phyloP scores from a whole-genome alignment of 352 stramenopile genomes.

The Globisporangium paroecandrum region DNA sequence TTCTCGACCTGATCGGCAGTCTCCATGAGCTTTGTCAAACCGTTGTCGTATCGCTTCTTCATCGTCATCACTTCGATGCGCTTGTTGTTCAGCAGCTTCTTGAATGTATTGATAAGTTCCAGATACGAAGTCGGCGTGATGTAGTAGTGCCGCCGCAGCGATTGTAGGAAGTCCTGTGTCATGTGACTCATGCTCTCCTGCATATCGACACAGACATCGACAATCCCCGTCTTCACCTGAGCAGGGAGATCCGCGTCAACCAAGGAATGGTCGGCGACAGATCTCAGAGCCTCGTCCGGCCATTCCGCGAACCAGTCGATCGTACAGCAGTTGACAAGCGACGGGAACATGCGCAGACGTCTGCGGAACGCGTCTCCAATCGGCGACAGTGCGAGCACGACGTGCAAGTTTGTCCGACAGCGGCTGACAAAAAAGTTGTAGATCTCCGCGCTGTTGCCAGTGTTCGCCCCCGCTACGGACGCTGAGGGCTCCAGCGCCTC shows the following conservation, averaged over 20 bases:
- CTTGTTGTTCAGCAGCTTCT: constrained; percentile 90
- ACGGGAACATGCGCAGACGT: constrained; percentile 94
- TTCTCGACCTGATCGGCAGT: constrained; percentile 92
- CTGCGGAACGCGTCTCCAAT: constrained; percentile 93
- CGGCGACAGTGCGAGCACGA: constrained; percentile 91
- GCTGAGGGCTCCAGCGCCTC: constrained; percentile 68
- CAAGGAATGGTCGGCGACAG: constrained; percentile 91
- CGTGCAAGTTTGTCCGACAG: constrained; percentile 91
- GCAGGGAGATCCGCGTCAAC: constrained; percentile 83
- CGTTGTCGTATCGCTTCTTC: constrained; percentile 91
- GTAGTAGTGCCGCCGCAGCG: constrained; percentile 92
- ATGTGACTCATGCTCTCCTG: constrained; percentile 88
- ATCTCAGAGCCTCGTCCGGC: constrained; percentile 91
- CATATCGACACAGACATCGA: constrained; percentile 95
- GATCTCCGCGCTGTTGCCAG: constrained; percentile 66
- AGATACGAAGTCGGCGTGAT: constrained; percentile 95
- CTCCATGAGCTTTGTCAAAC: constrained; percentile 91
- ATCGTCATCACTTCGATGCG: constrained; percentile 88
- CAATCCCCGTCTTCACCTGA: constrained; percentile 79
- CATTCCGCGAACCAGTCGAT: constrained; percentile 97
- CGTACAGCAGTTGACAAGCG: constrained; percentile 95
- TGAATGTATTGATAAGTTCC: constrained; percentile 95
- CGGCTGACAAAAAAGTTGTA: constrained; percentile 91
- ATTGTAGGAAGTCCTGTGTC: constrained; percentile 81
- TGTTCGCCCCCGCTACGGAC: constrained; percentile 61